These are phyloP conservation scores for Pichia sp. DNA, from an alignment of 1,139 yeast species.

Conservation along the genomic window DNA sequence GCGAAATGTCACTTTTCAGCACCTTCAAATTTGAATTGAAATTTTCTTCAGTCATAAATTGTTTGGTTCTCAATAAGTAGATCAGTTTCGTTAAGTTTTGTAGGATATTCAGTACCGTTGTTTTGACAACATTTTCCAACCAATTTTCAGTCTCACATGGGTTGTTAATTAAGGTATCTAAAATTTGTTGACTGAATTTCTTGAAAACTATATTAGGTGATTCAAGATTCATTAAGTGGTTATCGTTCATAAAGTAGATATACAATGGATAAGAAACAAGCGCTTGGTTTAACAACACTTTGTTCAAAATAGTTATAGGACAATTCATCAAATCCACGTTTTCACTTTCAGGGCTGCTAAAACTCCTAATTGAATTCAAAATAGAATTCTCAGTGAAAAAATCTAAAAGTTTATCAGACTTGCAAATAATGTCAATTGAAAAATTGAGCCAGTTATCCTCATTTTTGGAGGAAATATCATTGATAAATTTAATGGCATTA, in stretches of 20 bases:
- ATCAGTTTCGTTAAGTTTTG: conserved; percentile 34
- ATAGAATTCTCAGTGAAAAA: conserved; percentile 20
- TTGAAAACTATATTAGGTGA: conserved; percentile 31
- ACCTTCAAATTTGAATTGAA: conserved; percentile 9
- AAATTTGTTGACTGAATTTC: conserved; percentile 25
- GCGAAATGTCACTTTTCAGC: conserved; percentile 18
- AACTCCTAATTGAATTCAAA: conserved; percentile 1
- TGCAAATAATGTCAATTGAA: conserved; percentile 30
- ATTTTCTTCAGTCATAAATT: conserved; percentile 4
- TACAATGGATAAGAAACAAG: conserved; percentile 30
- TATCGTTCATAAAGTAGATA: conserved; percentile 23
- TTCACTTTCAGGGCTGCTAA: not conserved
- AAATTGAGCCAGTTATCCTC: conserved; percentile 29
- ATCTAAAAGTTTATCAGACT: conserved; percentile 28
- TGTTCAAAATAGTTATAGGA: not conserved
- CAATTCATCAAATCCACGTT: not conserved
- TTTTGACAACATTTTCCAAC: conserved; percentile 32
- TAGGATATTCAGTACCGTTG: conserved; percentile 29
- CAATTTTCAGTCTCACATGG: conserved; percentile 19
- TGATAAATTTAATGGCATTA: conserved; percentile 12
- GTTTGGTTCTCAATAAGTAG: conserved; percentile 27
- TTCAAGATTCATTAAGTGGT: conserved; percentile 26
- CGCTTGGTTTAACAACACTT: conserved; percentile 29
- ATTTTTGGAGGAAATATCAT: not conserved
- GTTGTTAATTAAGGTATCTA: conserved; percentile 18